Conservation (phyloP, 352 stramenopile genomes). For the Globisporangium acanthophoron region DNA sequence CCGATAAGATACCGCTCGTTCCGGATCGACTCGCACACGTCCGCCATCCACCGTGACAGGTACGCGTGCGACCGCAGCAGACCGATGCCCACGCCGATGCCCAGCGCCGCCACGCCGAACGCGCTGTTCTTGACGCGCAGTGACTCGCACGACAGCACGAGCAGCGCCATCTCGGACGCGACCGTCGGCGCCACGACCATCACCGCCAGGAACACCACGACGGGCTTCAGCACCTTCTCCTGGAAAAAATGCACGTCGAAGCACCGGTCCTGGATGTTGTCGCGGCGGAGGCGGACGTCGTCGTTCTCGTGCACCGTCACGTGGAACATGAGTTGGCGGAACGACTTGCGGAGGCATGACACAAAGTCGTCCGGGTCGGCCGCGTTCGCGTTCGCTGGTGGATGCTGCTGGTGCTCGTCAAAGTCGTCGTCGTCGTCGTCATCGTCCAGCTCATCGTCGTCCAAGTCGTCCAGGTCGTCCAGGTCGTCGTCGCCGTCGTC, state of each 20-base stretch:
- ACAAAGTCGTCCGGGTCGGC: slow-evolving; percentile 39
- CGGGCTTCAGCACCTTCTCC: slow-evolving; percentile 53
- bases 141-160: slow-evolving; percentile 30
- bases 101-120: slow-evolving; percentile 51
- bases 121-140: slow-evolving; percentile 39
- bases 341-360: slow-evolving; percentile 45
- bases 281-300: slow-evolving; percentile 40
- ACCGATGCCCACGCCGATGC: slow-evolving; percentile 27
- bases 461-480: slow-evolving; percentile 5
- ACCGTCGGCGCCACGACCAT: slow-evolving; percentile 57
- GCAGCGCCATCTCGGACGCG: slow-evolving; percentile 33
- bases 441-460: slow-evolving; percentile 26
- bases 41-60: slow-evolving; percentile 53
- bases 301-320: slow-evolving; percentile 72
- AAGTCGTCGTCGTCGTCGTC: slow-evolving; percentile 32
- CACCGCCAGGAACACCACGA: slow-evolving; percentile 32
- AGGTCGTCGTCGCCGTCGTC: slow-evolving; percentile 15
- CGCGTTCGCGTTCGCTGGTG: slow-evolving; percentile 1
- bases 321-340: slow-evolving; percentile 68
- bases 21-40: slow-evolving; percentile 77
- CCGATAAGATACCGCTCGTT: slow-evolving; percentile 87
- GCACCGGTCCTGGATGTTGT: slow-evolving; percentile 60
- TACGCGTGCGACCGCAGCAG: slow-evolving; percentile 40
- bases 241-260: slow-evolving; percentile 71
- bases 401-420: slow-evolving; percentile 15